Base-by-base conservation (phyloP, 306 rosid species). In the Cucumis cinereus region DNA sequence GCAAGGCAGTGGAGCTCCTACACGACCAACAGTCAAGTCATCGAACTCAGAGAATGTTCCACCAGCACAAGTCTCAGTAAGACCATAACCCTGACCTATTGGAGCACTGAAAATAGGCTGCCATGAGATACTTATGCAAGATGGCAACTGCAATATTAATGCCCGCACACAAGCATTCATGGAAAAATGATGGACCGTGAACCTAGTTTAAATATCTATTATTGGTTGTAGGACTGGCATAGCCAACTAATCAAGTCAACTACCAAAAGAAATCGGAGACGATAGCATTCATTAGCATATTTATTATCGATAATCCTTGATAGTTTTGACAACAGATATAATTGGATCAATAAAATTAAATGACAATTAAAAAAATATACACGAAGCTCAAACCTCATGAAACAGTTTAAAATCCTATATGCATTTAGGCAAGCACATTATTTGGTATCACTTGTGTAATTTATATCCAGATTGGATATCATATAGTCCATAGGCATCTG, bases 1-100 rank as follows among this genome's bases (percentile, higher is more conserved):
- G 87, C 96, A 94, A 57, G 99, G 99, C 82, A 92, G 86, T 8
- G 99, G 99, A 74, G 99, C 95, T 83, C 99, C 98, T 80, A 92
- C 99, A 33, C 97, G 96, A 74, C 92, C 97, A 74, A 90, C 99
- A 33, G 93, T 85, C 67, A 88, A 85, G 85, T 94, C 99, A 45
- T 89, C 99, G 4, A 89, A 84, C 85, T 94, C 99, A 15, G 96
- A 90, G 84, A 94, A 92, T 62, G 97, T 84, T 52, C 96, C 97
- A 10, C 98, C 98, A 75, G 96, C 99, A 79, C 93, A 89, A 72
- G 99, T 94, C 82, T 94, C 96, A 22, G 97, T 94, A 80, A 94
- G 99, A 79, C 99, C 99, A 83, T 94, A 94, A 45, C 96, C 99
- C 91, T 92, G 99, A 58, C 96, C 95, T 68, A 94, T 94, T 60